A percentile compares a stretch with the other conserved stretches of the same genome.
Conservation (phyloP, 202 grass and related monocot species). For the Schoenoplectus tabernaemontani region DNA sequence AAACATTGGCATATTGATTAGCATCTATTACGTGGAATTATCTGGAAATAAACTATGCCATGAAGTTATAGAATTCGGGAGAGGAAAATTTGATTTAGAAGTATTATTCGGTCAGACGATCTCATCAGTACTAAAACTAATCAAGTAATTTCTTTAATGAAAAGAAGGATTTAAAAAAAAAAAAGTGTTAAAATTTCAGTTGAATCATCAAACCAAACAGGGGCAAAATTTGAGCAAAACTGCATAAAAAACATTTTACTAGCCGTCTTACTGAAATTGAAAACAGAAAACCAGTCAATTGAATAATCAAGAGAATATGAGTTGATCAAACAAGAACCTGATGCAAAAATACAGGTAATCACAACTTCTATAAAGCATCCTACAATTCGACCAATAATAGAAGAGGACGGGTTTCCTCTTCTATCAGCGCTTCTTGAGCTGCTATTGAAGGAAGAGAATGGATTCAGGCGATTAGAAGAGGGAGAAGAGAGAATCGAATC, state of each 20-base stretch:
- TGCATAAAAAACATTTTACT: background rate
- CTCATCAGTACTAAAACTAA: background rate
- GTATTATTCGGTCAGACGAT: background rate
- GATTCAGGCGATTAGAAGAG: constrained; percentile 10
- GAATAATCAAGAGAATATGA: background rate
- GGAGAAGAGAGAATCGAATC: constrained; percentile 18
- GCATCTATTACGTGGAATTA: background rate
- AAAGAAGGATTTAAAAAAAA: background rate
- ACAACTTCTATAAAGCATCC: constrained; percentile 31
- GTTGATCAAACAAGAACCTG: constrained; percentile 29
- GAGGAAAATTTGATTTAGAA: background rate
- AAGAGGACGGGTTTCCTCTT: constrained; percentile 7
- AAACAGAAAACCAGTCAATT: background rate
- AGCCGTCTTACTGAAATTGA: background rate
- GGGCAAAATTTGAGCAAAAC: background rate
- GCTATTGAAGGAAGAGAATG: constrained; percentile 6
- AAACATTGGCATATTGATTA: background rate
- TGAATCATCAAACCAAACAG: background rate
- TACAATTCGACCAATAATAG: constrained; percentile 9
- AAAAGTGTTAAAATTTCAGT: background rate
- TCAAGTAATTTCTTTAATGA: background rate
- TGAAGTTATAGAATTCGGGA: background rate
- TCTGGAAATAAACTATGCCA: background rate
- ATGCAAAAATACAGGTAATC: constrained; percentile 37
- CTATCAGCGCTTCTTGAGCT: background rate